phyloP scores from a whole-genome alignment of 2,329 filamentous ascomycete species.

The Claviceps capensis region DNA sequence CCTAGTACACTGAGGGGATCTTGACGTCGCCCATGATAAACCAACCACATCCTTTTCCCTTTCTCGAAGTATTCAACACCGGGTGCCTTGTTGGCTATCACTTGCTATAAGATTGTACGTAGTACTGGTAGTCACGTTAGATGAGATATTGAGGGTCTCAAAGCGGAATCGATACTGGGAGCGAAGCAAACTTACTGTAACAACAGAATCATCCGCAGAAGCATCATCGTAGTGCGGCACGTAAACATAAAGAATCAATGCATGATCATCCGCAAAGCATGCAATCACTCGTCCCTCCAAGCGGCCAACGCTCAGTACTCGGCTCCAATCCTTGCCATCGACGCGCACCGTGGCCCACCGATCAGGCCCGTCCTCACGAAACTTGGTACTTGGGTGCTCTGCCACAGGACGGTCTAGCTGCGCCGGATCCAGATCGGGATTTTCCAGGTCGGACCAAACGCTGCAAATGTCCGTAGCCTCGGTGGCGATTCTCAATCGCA shows the following conservation, averaged over 20 bases:
- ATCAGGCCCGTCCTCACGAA: slow-evolving; percentile 63
- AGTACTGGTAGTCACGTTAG: slow-evolving; percentile 22
- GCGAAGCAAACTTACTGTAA: slow-evolving; percentile 45
- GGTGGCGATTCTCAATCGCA: slow-evolving; percentile 67
- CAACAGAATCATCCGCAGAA: slow-evolving; percentile 53
- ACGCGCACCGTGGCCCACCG: slow-evolving; percentile 83
- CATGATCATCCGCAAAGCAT: slow-evolving; percentile 71
- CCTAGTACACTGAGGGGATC: neutral
- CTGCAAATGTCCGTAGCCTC: slow-evolving; percentile 77
- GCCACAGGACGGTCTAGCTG: slow-evolving; percentile 59
- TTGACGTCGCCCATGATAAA: neutral
- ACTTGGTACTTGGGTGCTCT: slow-evolving; percentile 69
- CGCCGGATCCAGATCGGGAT: slow-evolving; percentile 72
- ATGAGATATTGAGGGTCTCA: neutral
- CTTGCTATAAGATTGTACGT: slow-evolving; percentile 29
- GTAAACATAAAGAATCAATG: slow-evolving; percentile 73
- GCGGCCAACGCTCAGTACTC: slow-evolving; percentile 81
- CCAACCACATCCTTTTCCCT: neutral
- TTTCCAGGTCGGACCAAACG: slow-evolving; percentile 72
- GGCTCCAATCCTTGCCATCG: slow-evolving; percentile 88
- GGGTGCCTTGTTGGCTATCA: neutral
- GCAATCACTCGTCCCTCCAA: slow-evolving; percentile 86
- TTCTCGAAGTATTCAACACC: neutral
- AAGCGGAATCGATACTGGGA: neutral
- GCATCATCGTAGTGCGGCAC: slow-evolving; percentile 57